Base-by-base conservation (phyloP, 83 land plant genomes). In the Picea abies region DNA sequence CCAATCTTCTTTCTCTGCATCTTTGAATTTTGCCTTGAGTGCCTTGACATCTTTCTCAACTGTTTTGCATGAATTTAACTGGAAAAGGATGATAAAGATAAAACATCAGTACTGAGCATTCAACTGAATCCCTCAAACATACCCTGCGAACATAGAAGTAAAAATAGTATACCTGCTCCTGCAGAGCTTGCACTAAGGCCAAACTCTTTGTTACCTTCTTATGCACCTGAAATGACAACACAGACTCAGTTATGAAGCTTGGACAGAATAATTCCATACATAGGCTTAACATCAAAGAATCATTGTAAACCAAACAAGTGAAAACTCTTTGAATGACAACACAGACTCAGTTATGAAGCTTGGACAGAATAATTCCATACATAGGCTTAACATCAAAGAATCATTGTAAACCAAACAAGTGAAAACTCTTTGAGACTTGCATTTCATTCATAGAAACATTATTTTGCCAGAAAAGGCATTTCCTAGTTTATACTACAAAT, bases 151-250 rank as follows among this genome's bases (percentile, higher is more conserved):
- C 60, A 52, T 12, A 19, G 4, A 64, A 64, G 10, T 80, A 39
- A 63, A 80, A 25, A 35, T 68, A 61, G 47, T 73, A 62, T 35
- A 92, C 94, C 89, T 92, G 94, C 79, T 92, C 89, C n/a, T 87
- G 90, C 69, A 92, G 22, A n/a, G 85, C 86, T 62, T 92, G 87
- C 85, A 92, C 84, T 75, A 78, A 68, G 17, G 82, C 67, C 23
- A 84, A 79, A 63, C 83, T 86, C 84, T 92, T 92, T 3, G 80
- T 80, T 82, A 92, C 75, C 66, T 92, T 92, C 73, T 86, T 90
- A 60, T 39, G 37, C 35, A 84, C 92, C 94, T 92, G 87, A 60
- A 71, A 79, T 67, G 68, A n/a, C 10, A 80, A 29, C 26, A 26
- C 12, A 15, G 29, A 60, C 39, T 63, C 19, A 78, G 4, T n/a